phyloP scores from a whole-genome alignment of 176 grass and related monocot genomes.

The Calamus simplicifolius region DNA sequence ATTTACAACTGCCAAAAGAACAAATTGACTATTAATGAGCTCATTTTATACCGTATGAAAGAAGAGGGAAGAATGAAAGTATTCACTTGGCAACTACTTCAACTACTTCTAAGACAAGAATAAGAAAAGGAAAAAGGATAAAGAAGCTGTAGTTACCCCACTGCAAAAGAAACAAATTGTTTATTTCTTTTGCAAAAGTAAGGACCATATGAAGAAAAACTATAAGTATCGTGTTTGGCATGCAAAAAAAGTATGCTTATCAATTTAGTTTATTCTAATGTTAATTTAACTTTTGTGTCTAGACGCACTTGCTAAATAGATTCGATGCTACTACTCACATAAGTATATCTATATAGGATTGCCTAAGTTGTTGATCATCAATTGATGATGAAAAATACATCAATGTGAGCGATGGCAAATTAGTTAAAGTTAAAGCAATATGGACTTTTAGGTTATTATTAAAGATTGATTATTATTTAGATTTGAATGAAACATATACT shows the following conservation, averaged over 20 bases:
- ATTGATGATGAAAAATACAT: slow-evolving; percentile 19
- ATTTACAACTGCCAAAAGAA: neutral
- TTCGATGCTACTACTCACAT: slow-evolving; percentile 9
- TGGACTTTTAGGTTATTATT: neutral
- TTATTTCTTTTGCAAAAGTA: too few relatives aligned
- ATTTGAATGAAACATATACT: slow-evolving; percentile 14
- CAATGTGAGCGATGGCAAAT: slow-evolving; percentile 2
- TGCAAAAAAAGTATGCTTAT: neutral
- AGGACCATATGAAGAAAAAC: too few relatives aligned
- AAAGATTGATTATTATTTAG: neutral
- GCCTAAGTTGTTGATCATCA: neutral
- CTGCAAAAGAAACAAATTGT: too few relatives aligned
- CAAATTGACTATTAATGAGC: neutral
- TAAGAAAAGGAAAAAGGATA: too few relatives aligned
- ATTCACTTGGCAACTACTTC: too few relatives aligned
- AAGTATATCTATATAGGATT: neutral
- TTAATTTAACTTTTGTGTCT: slow-evolving; percentile 6
- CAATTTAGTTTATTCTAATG: slow-evolving; percentile 11
- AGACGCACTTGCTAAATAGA: slow-evolving; percentile 8
- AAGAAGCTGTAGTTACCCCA: too few relatives aligned
- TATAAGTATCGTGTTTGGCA: neutral
- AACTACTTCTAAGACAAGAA: too few relatives aligned
- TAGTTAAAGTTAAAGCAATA: neutral
- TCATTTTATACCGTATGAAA: too few relatives aligned
- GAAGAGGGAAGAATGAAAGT: too few relatives aligned